phyloP scores from a whole-genome alignment of 2,329 filamentous ascomycete genomes.

The Diaporthe sp. region DNA sequence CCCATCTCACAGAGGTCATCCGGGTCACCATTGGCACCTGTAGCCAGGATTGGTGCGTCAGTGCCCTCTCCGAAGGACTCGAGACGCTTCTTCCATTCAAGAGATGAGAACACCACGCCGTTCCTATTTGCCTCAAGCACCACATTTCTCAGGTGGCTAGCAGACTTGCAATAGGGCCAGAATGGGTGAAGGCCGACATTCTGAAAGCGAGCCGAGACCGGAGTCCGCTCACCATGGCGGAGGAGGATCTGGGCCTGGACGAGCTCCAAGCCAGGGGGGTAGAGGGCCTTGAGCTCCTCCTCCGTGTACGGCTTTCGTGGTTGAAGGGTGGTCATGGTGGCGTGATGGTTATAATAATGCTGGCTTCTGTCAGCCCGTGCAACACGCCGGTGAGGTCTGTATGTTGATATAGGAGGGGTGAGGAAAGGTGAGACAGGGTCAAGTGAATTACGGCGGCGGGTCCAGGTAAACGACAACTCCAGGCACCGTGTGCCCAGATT shows the following conservation, averaged over 20 bases:
- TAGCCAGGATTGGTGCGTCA: slow-evolving; percentile 76
- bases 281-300: slow-evolving; percentile 83
- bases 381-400: not conserved
- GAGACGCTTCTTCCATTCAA: slow-evolving; percentile 76
- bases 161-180: slow-evolving; percentile 93
- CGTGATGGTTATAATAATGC: not conserved
- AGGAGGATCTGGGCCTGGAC: slow-evolving; percentile 90
- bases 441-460: not conserved
- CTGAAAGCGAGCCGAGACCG: slow-evolving; percentile 88
- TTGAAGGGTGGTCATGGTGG: slow-evolving; percentile 79
- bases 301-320: slow-evolving; percentile 82
- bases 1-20: slow-evolving; percentile 82
- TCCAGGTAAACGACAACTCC: not conserved
- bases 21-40: slow-evolving; percentile 75
- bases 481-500: not conserved
- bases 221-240: slow-evolving; percentile 84
- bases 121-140: slow-evolving; percentile 55
- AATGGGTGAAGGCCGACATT: slow-evolving; percentile 75
- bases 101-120: slow-evolving; percentile 52
- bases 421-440: not conserved
- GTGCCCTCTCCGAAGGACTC: slow-evolving; percentile 79
- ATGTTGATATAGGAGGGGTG: not conserved
- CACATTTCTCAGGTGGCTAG: slow-evolving; percentile 71
- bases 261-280: slow-evolving; percentile 82
- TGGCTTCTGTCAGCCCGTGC: not conserved